Percentiles rank a stretch among this genome's conserved stretches.
Evolutionary conservation across 1,284 basidiomycete species (phyloP).

Genomic region (Sanghuangporus weigelae): DNA sequence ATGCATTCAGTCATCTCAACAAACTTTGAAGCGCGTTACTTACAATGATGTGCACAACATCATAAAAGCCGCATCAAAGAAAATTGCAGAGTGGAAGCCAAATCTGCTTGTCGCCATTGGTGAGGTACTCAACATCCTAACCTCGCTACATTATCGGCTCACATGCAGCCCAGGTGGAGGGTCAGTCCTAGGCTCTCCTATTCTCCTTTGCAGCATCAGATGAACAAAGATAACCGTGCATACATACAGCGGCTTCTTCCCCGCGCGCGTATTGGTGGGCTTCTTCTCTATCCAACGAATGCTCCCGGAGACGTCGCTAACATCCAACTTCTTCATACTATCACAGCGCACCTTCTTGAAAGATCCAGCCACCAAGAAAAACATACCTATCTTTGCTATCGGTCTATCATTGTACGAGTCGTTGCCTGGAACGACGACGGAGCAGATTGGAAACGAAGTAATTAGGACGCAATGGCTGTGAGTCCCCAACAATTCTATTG

Average conservation of each 20-base stretch:
- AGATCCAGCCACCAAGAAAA: conserved; percentile 63
- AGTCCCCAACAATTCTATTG: neutral
- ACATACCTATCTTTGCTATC: conserved; percentile 89
- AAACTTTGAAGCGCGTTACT: conserved; percentile 43
- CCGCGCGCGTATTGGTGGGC: conserved; percentile 80
- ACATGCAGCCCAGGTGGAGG: conserved; percentile 56
- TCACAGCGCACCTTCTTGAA: conserved; percentile 81
- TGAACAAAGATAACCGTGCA: conserved; percentile 20
- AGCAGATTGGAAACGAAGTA: conserved; percentile 81
- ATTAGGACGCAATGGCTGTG: conserved; percentile 91
- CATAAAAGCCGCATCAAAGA: conserved; percentile 54
- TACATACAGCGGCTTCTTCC: conserved; percentile 79
- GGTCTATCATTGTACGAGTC: conserved; percentile 91
- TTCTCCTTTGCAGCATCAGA: conserved; percentile 17
- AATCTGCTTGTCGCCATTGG: conserved; percentile 80
- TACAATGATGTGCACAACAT: conserved; percentile 86
- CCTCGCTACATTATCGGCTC: neutral
- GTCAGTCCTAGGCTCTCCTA: conserved; percentile 40
- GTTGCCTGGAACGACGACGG: conserved; percentile 66
- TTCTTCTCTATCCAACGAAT: neutral
- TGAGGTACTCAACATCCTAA: conserved; percentile 28
- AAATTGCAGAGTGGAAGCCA: conserved; percentile 72
- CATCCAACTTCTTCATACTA: neutral
- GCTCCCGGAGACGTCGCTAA: neutral
- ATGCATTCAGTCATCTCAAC: neutral